Conservation (phyloP, 2,329 filamentous ascomycete species). For the Claviceps sp. region DNA sequence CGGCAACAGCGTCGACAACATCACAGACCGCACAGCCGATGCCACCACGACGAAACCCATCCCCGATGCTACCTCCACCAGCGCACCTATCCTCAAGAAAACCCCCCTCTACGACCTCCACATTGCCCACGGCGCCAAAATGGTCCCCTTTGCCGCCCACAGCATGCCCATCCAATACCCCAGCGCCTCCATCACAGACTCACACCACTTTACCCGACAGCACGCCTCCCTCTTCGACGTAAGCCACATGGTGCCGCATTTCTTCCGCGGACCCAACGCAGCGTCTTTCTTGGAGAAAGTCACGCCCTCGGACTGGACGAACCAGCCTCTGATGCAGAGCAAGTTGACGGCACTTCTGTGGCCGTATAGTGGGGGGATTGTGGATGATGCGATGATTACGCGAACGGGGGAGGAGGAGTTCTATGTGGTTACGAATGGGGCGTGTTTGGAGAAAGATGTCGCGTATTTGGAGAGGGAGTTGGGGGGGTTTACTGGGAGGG, state of each 20-base stretch:
- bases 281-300: slow-evolving; percentile 70
- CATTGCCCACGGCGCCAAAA: slow-evolving; percentile 67
- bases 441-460: slow-evolving; percentile 77
- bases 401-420: slow-evolving; percentile 60
- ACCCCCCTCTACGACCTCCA: slow-evolving; percentile 74
- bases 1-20: slow-evolving; percentile 6
- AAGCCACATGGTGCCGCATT: slow-evolving; percentile 90
- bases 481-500: slow-evolving; percentile 31
- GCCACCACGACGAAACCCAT: neutral
- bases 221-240: slow-evolving; percentile 92
- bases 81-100: slow-evolving; percentile 20
- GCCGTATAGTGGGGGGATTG: slow-evolving; percentile 71
- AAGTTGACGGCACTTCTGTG: slow-evolving; percentile 78
- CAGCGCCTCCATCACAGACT: slow-evolving; percentile 63
- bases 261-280: slow-evolving; percentile 68
- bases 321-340: slow-evolving; percentile 53
- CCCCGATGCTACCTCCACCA: neutral
- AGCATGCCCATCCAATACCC: slow-evolving; percentile 87
- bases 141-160: slow-evolving; percentile 93
- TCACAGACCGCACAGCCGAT: slow-evolving; percentile 10
- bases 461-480: slow-evolving; percentile 63
- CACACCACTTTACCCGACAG: slow-evolving; percentile 78
- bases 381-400: slow-evolving; percentile 89
- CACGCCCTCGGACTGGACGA: slow-evolving; percentile 60
- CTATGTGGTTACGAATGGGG: slow-evolving; percentile 94